Conservation (phyloP, 2,329 filamentous ascomycete genomes). For the Tolypocladium capitatum region DNA sequence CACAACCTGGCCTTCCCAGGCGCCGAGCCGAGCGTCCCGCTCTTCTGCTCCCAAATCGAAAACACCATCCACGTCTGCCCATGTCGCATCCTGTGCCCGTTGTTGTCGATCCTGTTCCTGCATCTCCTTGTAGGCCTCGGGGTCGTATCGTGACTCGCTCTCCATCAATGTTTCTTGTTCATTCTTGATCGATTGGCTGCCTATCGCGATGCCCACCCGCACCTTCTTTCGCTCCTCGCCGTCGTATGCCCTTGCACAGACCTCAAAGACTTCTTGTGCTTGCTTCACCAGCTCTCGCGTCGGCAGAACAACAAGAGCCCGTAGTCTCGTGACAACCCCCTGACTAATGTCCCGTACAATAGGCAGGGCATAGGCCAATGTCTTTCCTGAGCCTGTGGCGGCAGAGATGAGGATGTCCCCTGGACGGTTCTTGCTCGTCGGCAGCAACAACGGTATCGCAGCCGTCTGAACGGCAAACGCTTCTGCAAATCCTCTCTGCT, state of each 20-base stretch:
- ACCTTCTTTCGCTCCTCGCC: conserved; percentile 48
- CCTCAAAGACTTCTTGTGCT: conserved; percentile 63
- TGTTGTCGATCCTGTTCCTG: conserved; percentile 9
- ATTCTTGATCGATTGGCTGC: conserved; percentile 60
- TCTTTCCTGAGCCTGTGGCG: conserved; percentile 92
- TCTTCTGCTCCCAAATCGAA: conserved; percentile 9
- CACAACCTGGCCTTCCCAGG: conserved; percentile 39
- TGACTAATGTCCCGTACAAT: conserved; percentile 65
- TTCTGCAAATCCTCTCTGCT: conserved; percentile 37
- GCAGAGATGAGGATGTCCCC: conserved; percentile 85
- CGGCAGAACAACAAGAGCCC: conserved; percentile 75
- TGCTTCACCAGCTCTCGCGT: conserved; percentile 85
- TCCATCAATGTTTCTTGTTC: conserved; percentile 40
- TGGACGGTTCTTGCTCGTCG: conserved; percentile 42
- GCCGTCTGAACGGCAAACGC: conserved; percentile 30
- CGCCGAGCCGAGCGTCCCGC: conserved; percentile 18
- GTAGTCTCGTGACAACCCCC: conserved; percentile 50
- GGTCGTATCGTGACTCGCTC: conserved; percentile 47
- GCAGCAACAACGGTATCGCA: conserved; percentile 66
- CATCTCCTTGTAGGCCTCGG: conserved; percentile 31
- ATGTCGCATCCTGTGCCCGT: conserved; percentile 1
- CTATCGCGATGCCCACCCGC: conserved; percentile 70
- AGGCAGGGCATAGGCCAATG: conserved; percentile 78
- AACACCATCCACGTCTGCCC: conserved; percentile 7
- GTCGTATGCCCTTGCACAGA: conserved; percentile 53